Evolutionary conservation across 2,329 filamentous ascomycete genomes (phyloP).

Genomic region (Lithohypha guttulata): DNA sequence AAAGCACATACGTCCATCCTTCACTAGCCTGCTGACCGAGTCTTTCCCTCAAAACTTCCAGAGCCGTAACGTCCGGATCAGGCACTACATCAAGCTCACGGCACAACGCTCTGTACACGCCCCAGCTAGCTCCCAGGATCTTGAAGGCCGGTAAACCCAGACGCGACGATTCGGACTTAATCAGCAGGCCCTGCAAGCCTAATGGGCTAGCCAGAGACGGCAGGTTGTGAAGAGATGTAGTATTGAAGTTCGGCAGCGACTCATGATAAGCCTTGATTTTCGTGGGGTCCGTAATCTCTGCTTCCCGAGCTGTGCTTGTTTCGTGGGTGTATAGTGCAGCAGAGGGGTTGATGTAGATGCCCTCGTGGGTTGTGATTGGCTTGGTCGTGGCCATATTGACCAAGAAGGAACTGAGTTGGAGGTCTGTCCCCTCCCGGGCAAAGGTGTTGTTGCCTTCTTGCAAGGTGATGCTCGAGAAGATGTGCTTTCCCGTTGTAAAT

Average conservation of each 20-base stretch:
- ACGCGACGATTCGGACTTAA: conserved; percentile 62
- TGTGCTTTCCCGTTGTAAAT: too few species aligned
- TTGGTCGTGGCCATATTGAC: too few species aligned
- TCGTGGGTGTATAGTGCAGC: not conserved
- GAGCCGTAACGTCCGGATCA: conserved; percentile 32
- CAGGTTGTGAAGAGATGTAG: conserved; percentile 46
- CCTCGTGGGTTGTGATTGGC: not conserved
- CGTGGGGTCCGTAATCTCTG: conserved; percentile 1
- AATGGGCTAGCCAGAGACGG: conserved; percentile 46
- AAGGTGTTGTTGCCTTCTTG: too few species aligned
- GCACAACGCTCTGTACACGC: conserved; percentile 47
- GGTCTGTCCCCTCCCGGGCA: too few species aligned
- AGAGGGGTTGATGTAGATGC: conserved; percentile 5
- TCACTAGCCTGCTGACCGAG: conserved; percentile 19
- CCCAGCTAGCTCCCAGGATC: conserved; percentile 70
- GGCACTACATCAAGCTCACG: conserved; percentile 29
- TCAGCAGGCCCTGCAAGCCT: conserved; percentile 45
- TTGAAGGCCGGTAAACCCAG: conserved; percentile 68
- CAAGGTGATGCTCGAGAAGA: too few species aligned
- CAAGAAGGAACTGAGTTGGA: too few species aligned
- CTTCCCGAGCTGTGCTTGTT: not conserved
- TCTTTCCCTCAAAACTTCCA: conserved; percentile 35
- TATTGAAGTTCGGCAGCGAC: conserved; percentile 45
- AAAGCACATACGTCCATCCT: conserved; percentile 32
- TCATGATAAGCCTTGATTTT: conserved; percentile 41